These are phyloP conservation scores for Xylaria castorea DNA, from an alignment of 495 filamentous ascomycete species.

Conservation along the genomic window DNA sequence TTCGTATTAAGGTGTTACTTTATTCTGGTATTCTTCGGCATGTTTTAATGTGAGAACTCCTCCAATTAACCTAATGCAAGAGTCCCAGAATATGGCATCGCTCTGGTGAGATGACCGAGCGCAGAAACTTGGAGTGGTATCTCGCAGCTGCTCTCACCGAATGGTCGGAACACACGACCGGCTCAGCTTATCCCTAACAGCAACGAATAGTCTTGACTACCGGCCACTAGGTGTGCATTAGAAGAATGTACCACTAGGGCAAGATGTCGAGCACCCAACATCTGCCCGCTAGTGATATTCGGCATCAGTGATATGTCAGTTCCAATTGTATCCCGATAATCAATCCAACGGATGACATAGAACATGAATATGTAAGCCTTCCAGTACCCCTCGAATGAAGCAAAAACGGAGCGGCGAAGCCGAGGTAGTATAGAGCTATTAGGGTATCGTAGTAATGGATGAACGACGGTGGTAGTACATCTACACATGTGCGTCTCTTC, in stretches of 20 bases:
- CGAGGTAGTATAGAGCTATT: neutral
- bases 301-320: neutral
- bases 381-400: neutral
- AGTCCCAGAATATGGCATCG: neutral
- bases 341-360: neutral
- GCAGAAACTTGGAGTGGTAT: neutral
- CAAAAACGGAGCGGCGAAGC: neutral
- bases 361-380: neutral
- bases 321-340: neutral
- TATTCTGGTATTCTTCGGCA: neutral
- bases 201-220: neutral
- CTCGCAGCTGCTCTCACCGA: neutral
- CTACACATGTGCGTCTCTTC: neutral
- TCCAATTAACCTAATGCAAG: slow-evolving; percentile 1
- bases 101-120: neutral
- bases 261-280: neutral
- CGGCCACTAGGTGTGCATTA: neutral
- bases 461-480: slow-evolving; percentile 4
- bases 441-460: neutral
- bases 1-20: neutral
- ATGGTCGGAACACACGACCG: neutral
- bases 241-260: neutral
- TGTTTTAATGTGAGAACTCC: neutral
- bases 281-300: neutral
- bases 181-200: neutral